Evolutionary conservation across 345 rosid species (phyloP).

Genomic region (Heritiera fomes): DNA sequence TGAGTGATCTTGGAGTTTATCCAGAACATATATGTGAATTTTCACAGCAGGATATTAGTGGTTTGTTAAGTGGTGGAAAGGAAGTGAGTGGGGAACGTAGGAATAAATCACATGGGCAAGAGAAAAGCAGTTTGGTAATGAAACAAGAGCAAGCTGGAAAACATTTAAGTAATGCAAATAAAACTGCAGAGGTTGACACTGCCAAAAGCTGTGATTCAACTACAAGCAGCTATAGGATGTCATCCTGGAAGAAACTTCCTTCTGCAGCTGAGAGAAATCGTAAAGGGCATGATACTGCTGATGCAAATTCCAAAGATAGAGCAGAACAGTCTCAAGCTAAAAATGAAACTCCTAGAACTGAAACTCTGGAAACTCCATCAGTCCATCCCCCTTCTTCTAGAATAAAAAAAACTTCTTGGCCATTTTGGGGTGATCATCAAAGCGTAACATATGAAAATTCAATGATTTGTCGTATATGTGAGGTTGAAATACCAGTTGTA

Average conservation of each 20-base stretch:
- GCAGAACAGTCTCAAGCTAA: conserved; percentile 35
- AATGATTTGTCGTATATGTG: conserved; percentile 98
- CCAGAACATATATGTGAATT: conserved; percentile 67
- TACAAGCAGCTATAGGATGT: conserved; percentile 78
- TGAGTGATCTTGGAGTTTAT: conserved; percentile 94
- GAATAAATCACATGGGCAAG: conserved; percentile 40
- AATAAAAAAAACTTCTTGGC: conserved; percentile 56
- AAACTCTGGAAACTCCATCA: conserved; percentile 48
- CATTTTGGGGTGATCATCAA: conserved; percentile 64
- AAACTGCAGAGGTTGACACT: conserved; percentile 52
- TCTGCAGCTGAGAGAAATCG: conserved; percentile 70
- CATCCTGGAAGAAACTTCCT: conserved; percentile 97
- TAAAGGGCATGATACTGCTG: conserved; percentile 45
- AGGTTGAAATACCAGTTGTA: conserved; percentile 97
- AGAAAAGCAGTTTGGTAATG: conserved; percentile 29
- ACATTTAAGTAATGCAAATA: conserved; percentile 35
- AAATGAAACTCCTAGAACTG: conserved; percentile 45
- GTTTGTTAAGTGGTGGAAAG: conserved; percentile 44
- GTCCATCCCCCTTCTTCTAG: conserved; percentile 51
- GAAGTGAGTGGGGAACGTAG: conserved; percentile 44
- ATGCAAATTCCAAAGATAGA: conserved; percentile 52
- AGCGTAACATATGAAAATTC: conserved; percentile 68
- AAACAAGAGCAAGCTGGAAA: conserved; percentile 46
- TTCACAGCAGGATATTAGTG: conserved; percentile 51
- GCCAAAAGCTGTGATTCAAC: conserved; percentile 79